phyloP scores from a whole-genome alignment of 345 rosid species.

The Eucalyptus albens region DNA sequence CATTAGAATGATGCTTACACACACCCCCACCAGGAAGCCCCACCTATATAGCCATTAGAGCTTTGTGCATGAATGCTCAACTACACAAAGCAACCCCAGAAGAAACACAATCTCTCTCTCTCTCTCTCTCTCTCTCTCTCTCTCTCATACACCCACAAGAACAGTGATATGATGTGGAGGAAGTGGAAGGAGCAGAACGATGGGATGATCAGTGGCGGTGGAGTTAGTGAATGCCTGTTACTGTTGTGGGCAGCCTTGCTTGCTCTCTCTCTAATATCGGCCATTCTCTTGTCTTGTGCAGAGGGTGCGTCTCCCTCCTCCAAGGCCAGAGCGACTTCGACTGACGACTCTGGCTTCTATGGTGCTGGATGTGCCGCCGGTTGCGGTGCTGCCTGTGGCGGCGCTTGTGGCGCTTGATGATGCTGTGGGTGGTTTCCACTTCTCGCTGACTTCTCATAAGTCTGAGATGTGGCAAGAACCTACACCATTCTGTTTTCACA shows the following conservation, averaged over 20 bases:
- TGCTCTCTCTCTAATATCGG: conserved; percentile 27
- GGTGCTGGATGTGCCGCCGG: conserved; percentile 34
- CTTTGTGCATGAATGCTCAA: background rate
- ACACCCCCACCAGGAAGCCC: background rate
- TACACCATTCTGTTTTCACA: background rate
- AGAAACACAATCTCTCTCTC: background rate
- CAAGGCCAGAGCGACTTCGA: conserved; percentile 2
- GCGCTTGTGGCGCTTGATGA: background rate
- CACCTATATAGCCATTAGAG: background rate
- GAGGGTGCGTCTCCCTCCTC: conserved; percentile 24
- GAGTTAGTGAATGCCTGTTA: background rate
- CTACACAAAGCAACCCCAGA: background rate
- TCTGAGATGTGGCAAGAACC: background rate
- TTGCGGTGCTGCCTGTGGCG: conserved; percentile 37
- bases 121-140: background rate
- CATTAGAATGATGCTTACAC: background rate
- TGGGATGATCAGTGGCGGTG: background rate
- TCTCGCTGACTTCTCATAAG: background rate
- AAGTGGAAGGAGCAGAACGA: background rate
- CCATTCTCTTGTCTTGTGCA: conserved; percentile 40
- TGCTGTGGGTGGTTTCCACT: background rate
- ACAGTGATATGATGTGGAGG: background rate
- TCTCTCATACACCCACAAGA: background rate
- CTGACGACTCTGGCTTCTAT: background rate
- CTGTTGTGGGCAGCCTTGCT: conserved; percentile 27